Base-by-base conservation (phyloP, 2,329 filamentous ascomycete genomes). In the Aspergillus ibericus region DNA sequence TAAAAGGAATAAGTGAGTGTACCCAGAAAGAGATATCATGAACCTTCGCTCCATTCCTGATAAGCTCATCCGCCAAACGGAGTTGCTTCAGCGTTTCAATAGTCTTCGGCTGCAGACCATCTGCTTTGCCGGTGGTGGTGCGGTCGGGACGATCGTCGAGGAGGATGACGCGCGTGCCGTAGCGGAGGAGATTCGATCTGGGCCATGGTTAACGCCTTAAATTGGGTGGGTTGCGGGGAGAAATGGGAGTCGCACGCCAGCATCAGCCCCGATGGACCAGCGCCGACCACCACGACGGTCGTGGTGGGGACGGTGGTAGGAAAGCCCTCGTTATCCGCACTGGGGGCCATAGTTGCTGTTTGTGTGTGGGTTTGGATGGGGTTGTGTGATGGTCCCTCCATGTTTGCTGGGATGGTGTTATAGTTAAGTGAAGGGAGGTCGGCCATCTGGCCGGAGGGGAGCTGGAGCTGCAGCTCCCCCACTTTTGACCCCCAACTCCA, bases 11-110 rank as follows among this genome's bases (percentile, higher is more conserved):
- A 35, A 16, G 34, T 16, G 9, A 13, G 16, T 3, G 78, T 70
- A 85, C 81, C 88, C 89, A 92, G 71, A 91, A 91, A 44, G 85
- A 82, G 60, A 92, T 91, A 68, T 92, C 89, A 73, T 88, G 90
- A 46, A 92, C 85, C 47, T 84, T 85, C 51, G 88, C 88, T 29
- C 87, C 88, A 66, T 86, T 83, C 62, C 84, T 83, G 42, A 92
- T 74, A 29, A 92, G 74, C 1, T 83, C 78, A 62, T 91, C 88
- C n/a, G 85, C 87, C n/a, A 91, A 76, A 34, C 88, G 81, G 79
- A 92, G 85, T 75, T 91, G 88, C 61, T 85, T 83, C 66, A 91
- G 83, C 0, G 89, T 92, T 77, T 92, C 89, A 66, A 92, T 90
- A 1, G 88, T 89, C 75, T 92, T 92, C 46, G 89, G 89, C 68